phyloP scores from a whole-genome alignment of 768 basidiomycete genomes.

The Auricularia cornea region DNA sequence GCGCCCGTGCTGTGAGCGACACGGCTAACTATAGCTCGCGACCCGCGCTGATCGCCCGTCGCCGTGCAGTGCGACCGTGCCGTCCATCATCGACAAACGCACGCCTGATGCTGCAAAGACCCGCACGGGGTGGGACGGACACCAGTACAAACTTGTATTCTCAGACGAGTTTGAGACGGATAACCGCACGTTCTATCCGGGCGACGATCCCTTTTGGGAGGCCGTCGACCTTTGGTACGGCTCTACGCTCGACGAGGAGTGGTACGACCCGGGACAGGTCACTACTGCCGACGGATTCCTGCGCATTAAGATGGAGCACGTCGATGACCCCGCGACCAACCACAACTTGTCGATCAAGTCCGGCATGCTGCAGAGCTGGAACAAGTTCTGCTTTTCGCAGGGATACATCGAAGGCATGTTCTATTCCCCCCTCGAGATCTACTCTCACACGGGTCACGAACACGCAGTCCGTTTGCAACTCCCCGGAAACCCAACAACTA shows the following conservation, averaged over 20 bases:
- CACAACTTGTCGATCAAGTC: slow-evolving; percentile 52
- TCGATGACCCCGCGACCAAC: slow-evolving; percentile 27
- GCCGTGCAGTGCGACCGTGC: slow-evolving; percentile 32
- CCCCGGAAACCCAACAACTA: slow-evolving; percentile 47
- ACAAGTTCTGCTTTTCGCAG: slow-evolving; percentile 59
- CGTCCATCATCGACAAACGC: slow-evolving; percentile 55
- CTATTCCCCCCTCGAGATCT: neutral
- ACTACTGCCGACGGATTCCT: slow-evolving; percentile 59
- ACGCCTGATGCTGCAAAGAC: slow-evolving; percentile 55
- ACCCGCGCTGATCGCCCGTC: neutral
- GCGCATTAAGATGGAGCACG: slow-evolving; percentile 58
- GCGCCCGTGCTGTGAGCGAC: slow-evolving; percentile 41
- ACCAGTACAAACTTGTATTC: slow-evolving; percentile 63
- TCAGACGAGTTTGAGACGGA: slow-evolving; percentile 76
- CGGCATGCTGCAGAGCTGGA: slow-evolving; percentile 85
- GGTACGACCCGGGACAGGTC: slow-evolving; percentile 73
- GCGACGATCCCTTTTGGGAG: slow-evolving; percentile 66
- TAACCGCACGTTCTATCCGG: slow-evolving; percentile 62
- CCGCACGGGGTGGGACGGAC: slow-evolving; percentile 64
- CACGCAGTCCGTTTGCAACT: slow-evolving; percentile 44
- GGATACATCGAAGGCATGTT: slow-evolving; percentile 52
- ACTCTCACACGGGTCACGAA: no score
- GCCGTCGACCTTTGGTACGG: slow-evolving; percentile 68
- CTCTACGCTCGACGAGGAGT: slow-evolving; percentile 73
- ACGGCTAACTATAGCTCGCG: slow-evolving; percentile 4